A percentile compares a stretch with the other conserved stretches of the same genome.
phyloP scores from a whole-genome alignment of 768 basidiomycete genomes.

The Rhizopogon vinicolor region DNA sequence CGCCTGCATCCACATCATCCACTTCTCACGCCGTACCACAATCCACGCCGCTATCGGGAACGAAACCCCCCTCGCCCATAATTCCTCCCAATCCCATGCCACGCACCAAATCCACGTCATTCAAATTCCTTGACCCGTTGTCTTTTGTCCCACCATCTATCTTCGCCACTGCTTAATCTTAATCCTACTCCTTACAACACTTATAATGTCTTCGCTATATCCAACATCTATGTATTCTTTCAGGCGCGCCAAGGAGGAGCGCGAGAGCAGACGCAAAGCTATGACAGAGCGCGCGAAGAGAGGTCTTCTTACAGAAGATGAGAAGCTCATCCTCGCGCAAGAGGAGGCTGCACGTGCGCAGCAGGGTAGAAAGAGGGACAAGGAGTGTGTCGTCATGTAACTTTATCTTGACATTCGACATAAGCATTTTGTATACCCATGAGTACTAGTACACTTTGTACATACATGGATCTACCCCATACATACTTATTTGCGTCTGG shows the following conservation, averaged over 20 bases:
- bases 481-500: neutral
- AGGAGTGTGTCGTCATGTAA: neutral
- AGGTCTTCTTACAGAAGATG: neutral
- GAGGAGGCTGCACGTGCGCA: neutral
- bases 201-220: conserved; percentile 11
- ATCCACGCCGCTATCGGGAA: conserved; percentile 27
- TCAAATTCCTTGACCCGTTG: conserved; percentile 19
- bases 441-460: no score
- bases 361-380: neutral
- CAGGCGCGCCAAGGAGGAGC: conserved; percentile 74
- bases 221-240: conserved; percentile 9
- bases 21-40: conserved; percentile 19
- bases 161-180: conserved; percentile 58
- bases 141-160: conserved; percentile 67
- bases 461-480: neutral
- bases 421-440: neutral
- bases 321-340: neutral
- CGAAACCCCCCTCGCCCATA: conserved; percentile 20
- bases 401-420: neutral
- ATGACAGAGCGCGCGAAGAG: neutral
- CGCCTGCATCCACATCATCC: conserved; percentile 13
- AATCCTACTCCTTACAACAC: neutral
- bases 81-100: neutral
- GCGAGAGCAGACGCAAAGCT: conserved; percentile 44
- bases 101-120: neutral